These are phyloP conservation scores for Aspergillus candidus DNA, from an alignment of 2,329 filamentous ascomycete genomes.

Conservation along the genomic window DNA sequence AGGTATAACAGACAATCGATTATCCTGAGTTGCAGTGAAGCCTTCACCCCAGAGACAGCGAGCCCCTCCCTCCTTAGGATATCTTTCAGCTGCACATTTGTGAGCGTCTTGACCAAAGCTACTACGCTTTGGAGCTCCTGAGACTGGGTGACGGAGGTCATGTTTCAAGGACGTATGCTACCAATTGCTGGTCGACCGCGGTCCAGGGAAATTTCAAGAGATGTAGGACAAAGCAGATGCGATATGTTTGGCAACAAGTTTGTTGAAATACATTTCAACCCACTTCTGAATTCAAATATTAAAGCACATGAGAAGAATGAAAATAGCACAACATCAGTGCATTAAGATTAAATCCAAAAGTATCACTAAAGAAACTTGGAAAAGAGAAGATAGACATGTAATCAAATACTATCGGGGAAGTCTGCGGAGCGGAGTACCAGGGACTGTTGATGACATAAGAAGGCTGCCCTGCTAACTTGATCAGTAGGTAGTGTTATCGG, in stretches of 20 bases:
- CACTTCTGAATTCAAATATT: conserved; percentile 2
- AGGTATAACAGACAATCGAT: conserved; percentile 60
- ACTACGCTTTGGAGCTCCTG: conserved; percentile 39
- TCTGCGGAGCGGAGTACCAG: conserved; percentile 17
- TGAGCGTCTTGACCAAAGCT: conserved; percentile 48
- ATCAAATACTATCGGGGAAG: conserved; percentile 3
- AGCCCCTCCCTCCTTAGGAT: conserved; percentile 71
- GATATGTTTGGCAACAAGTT: conserved; percentile 11
- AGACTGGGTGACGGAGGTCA: conserved; percentile 34
- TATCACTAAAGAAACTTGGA: not conserved
- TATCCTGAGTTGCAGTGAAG: conserved; percentile 71
- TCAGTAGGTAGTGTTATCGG: too few relatives aligned
- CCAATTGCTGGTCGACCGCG: conserved; percentile 1
- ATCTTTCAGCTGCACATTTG: conserved; percentile 64
- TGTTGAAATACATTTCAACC: conserved; percentile 27
- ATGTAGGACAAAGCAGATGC: conserved; percentile 18
- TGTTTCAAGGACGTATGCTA: conserved; percentile 14
- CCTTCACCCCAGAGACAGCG: conserved; percentile 77
- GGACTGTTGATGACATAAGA: conserved; percentile 32
- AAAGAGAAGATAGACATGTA: conserved; percentile 1
- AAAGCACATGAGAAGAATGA: not conserved
- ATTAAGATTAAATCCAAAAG: not conserved
- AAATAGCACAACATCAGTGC: not conserved
- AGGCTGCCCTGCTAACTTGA: not conserved
- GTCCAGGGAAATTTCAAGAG: conserved; percentile 15